Percentiles rank a stretch among this genome's conserved stretches.
phyloP scores from a whole-genome alignment of 768 basidiomycete species.

The Naematelia aurantialba region DNA sequence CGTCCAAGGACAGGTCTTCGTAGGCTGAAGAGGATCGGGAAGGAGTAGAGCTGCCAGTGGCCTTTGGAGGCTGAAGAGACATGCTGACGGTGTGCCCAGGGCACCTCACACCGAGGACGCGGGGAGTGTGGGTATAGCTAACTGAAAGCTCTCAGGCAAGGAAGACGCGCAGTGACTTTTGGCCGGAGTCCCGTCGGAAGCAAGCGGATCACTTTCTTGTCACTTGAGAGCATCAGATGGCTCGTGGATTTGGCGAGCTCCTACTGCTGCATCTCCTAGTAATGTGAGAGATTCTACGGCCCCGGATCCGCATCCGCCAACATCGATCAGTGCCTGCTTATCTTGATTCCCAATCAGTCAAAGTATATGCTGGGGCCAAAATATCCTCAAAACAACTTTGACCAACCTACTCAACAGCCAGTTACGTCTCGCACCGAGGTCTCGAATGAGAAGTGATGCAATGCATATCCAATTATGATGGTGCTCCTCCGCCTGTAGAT shows the following conservation, averaged over 20 bases:
- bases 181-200: neutral
- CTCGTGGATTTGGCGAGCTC: no score
- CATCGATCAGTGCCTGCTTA: no score
- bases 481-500: neutral
- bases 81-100: neutral
- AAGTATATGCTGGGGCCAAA: no score
- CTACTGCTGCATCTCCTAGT: no score
- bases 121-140: no score
- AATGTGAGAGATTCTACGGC: no score
- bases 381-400: no score
- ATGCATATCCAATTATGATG: conserved; percentile 2
- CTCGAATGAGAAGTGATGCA: conserved; percentile 7
- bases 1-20: conserved; percentile 20
- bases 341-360: no score
- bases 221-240: neutral
- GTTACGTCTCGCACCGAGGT: neutral
- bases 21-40: conserved; percentile 10
- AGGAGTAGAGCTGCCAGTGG: neutral
- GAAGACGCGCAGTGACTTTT: neutral
- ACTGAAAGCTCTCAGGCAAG: no score
- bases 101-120: no score
- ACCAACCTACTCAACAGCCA: no score
- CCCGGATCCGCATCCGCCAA: no score
- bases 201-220: neutral
- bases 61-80: neutral